Percentiles rank a stretch among this genome's conserved stretches.
Evolutionary conservation across 2,329 filamentous ascomycete genomes (phyloP).

Genomic region (Albifimbria verrucaria): DNA sequence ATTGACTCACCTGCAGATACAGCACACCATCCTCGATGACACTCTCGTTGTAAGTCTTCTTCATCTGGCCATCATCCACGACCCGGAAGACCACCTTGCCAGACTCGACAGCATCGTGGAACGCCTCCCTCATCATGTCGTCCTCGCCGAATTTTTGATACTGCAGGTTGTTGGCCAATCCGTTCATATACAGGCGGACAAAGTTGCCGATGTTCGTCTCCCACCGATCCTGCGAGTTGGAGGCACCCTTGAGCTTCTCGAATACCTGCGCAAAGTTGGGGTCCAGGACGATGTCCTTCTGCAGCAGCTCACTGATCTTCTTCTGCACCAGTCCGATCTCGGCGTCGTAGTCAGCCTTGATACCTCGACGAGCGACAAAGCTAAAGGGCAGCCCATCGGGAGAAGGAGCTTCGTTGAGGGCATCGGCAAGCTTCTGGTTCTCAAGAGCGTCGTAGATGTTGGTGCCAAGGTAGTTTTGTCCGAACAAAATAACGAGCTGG

Average conservation of each 20-base stretch:
- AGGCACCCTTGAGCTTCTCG: conserved; percentile 32
- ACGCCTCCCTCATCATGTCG: conserved; percentile 45
- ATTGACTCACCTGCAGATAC: conserved; percentile 42
- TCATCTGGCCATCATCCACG: conserved; percentile 39
- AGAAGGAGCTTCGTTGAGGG: conserved; percentile 42
- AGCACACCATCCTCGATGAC: conserved; percentile 46
- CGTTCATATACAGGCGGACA: conserved; percentile 40
- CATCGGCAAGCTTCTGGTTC: conserved; percentile 33
- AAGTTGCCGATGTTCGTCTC: conserved; percentile 39
- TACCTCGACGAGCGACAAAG: conserved; percentile 39
- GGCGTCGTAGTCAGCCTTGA: conserved; percentile 40
- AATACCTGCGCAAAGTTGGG: conserved; percentile 45
- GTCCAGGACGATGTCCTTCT: conserved; percentile 41
- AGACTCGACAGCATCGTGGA: conserved; percentile 43
- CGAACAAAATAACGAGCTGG: conserved; percentile 47
- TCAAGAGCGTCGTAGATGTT: conserved; percentile 41
- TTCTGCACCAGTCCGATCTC: conserved; percentile 33
- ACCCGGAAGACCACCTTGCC: conserved; percentile 42
- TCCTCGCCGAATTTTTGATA: conserved; percentile 44
- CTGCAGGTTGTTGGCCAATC: conserved; percentile 36
- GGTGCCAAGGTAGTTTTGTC: conserved; percentile 35
- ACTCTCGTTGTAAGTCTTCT: conserved; percentile 41
- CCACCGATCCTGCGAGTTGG: conserved; percentile 32
- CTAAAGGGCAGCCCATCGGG: conserved; percentile 29
- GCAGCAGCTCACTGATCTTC: conserved; percentile 35